phyloP scores from a whole-genome alignment of 2,329 filamentous ascomycete genomes.

The Ophiostoma piceae region DNA sequence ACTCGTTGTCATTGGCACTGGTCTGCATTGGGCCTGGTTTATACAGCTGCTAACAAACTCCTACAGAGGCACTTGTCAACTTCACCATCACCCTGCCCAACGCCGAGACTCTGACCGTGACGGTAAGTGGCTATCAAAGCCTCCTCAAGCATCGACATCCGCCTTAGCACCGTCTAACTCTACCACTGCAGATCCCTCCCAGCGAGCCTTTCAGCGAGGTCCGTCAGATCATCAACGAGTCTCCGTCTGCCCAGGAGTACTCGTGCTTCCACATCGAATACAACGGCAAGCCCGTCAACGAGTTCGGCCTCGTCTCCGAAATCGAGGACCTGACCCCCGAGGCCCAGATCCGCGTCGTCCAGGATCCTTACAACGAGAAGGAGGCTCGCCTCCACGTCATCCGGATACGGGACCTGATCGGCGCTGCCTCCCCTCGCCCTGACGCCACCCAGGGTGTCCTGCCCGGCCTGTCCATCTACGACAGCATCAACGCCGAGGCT shows the following conservation, averaged over 20 bases:
- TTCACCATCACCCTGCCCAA: slow-evolving; percentile 78
- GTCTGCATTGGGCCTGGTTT: background rate
- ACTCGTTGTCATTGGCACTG: background rate
- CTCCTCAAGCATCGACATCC: background rate
- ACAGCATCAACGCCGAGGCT: slow-evolving; percentile 57
- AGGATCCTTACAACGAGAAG: slow-evolving; percentile 97
- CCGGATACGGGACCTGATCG: slow-evolving; percentile 84
- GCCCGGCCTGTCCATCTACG: slow-evolving; percentile 80
- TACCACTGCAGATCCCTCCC: slow-evolving; percentile 63
- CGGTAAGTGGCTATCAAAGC: slow-evolving; percentile 49
- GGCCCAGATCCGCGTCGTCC: slow-evolving; percentile 73
- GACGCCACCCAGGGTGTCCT: slow-evolving; percentile 82
- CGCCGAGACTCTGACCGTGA: slow-evolving; percentile 74
- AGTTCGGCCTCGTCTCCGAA: slow-evolving; percentile 88
- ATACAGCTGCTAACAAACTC: slow-evolving; percentile 3
- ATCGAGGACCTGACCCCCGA: slow-evolving; percentile 72
- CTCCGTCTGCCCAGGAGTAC: slow-evolving; percentile 89
- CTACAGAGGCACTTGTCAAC: slow-evolving; percentile 48
- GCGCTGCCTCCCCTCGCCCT: slow-evolving; percentile 80
- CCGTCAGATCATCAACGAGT: slow-evolving; percentile 91
- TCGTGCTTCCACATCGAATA: slow-evolving; percentile 98
- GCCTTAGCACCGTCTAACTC: slow-evolving; percentile 2
- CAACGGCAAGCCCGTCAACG: slow-evolving; percentile 83
- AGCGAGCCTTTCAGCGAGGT: slow-evolving; percentile 98
- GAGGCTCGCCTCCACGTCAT: slow-evolving; percentile 94